A percentile compares a stretch with the other conserved stretches of the same genome.
phyloP scores from a whole-genome alignment of 805 yeast species.

The Cyberlindnera subsufficiens region DNA sequence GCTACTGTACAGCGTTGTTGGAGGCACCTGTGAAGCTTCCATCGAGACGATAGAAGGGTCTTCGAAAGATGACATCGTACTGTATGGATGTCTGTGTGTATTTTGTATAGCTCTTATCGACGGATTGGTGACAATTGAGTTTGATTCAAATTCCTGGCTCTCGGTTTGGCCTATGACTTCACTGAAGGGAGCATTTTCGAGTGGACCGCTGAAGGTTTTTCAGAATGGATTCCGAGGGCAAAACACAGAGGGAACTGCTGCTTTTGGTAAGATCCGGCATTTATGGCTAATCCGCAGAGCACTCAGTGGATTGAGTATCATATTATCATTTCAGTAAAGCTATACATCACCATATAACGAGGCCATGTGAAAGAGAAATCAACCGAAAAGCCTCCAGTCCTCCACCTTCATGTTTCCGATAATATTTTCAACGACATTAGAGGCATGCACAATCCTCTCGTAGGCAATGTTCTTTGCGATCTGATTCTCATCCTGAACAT shows the following conservation, averaged over 20 bases:
- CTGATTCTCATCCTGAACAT: conserved; percentile 1
- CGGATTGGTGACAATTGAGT: background rate
- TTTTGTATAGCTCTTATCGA: background rate
- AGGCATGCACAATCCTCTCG: conserved; percentile 25
- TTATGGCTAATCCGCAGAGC: background rate
- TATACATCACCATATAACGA: background rate
- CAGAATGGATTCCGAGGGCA: too few relatives aligned
- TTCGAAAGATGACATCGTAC: conserved; percentile 12
- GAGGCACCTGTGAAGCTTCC: conserved; percentile 1
- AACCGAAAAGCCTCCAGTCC: conserved; percentile 44
- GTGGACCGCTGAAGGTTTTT: too few relatives aligned
- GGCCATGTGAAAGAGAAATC: background rate
- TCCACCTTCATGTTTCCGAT: conserved; percentile 30
- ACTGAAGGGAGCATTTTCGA: background rate
- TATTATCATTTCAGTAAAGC: background rate
- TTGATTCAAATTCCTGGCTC: too few relatives aligned
- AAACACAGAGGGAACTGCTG: too few relatives aligned
- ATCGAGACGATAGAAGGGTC: conserved; percentile 19
- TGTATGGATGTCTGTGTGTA: background rate
- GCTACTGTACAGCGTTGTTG: background rate
- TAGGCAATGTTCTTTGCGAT: conserved; percentile 15
- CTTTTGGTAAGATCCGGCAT: too few relatives aligned
- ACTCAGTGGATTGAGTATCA: background rate
- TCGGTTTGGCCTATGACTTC: background rate
- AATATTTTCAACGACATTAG: conserved; percentile 20